A percentile compares a stretch with the other conserved stretches of the same genome.
Evolutionary conservation across 2,329 filamentous ascomycete genomes (phyloP).

Genomic region (Monosporascus sp.): DNA sequence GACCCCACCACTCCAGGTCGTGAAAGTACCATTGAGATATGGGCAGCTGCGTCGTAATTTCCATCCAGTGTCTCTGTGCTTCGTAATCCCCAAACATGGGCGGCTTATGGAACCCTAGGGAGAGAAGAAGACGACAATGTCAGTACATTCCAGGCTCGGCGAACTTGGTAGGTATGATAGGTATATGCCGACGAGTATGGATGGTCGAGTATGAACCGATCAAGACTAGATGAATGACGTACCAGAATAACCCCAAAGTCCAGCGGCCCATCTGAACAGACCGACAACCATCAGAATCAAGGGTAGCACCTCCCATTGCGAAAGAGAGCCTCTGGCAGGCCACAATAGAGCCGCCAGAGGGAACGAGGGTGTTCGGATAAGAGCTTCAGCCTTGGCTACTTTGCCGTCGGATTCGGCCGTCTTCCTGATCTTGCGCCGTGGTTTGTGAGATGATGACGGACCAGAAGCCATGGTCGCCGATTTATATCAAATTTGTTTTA

Average conservation of each 20-base stretch:
- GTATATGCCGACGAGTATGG: no score
- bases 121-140: constrained; percentile 1
- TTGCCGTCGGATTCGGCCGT: constrained; percentile 34
- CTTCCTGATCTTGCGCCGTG: constrained; percentile 54
- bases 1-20: constrained; percentile 93
- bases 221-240: constrained; percentile 15
- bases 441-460: constrained; percentile 52
- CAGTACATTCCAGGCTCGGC: constrained; percentile 4
- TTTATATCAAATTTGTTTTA: not conserved
- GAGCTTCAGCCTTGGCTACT: constrained; percentile 34
- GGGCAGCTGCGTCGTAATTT: constrained; percentile 83
- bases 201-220: no score
- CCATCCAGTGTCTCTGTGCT: constrained; percentile 98
- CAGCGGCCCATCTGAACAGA: constrained; percentile 87
- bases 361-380: constrained; percentile 66
- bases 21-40: constrained; percentile 97
- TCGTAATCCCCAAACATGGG: constrained; percentile 98
- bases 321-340: constrained; percentile 77
- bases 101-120: constrained; percentile 66
- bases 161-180: no score
- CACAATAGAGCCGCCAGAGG: constrained; percentile 92
- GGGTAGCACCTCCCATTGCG: constrained; percentile 89
- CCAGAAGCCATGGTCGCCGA: constrained; percentile 44
- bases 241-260: constrained; percentile 95
- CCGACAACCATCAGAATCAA: constrained; percentile 85